A percentile compares a stretch with the other conserved stretches of the same genome.
These are phyloP conservation scores for Suhomyces sp. DNA, from an alignment of 805 yeast genomes.

Conservation along the genomic window DNA sequence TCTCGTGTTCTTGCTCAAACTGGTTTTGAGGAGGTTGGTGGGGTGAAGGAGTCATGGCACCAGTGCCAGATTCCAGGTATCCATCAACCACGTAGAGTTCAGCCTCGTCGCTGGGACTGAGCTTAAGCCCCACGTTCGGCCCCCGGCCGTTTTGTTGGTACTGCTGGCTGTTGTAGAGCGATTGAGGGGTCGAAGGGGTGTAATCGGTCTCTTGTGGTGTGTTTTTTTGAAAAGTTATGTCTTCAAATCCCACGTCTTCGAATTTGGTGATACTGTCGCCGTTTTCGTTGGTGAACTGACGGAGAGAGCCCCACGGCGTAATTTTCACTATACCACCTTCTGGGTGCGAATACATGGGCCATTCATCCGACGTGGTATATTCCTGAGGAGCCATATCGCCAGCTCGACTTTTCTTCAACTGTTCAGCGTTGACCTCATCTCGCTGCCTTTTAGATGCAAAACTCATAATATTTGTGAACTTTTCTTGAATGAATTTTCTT, in stretches of 20 bases:
- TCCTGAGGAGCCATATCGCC: slow-evolving; percentile 13
- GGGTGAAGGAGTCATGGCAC: slow-evolving; percentile 13
- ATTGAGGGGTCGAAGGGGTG: slow-evolving; percentile 16
- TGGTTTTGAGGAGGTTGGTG: slow-evolving; percentile 7
- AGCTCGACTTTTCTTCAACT: slow-evolving; percentile 18
- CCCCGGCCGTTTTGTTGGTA: slow-evolving; percentile 3
- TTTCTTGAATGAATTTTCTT: too few species aligned
- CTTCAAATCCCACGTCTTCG: slow-evolving; percentile 38
- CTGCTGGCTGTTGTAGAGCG: slow-evolving; percentile 6
- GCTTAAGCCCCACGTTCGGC: slow-evolving; percentile 6
- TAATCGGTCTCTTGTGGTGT: slow-evolving; percentile 1
- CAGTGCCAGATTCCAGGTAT: slow-evolving; percentile 14
- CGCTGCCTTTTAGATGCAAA: slow-evolving; percentile 20
- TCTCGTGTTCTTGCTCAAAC: slow-evolving; percentile 26
- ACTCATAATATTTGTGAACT: slow-evolving; percentile 4
- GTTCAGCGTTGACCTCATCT: slow-evolving; percentile 20
- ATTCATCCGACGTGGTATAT: slow-evolving; percentile 33
- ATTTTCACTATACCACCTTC: slow-evolving; percentile 61
- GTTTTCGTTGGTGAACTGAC: slow-evolving; percentile 43
- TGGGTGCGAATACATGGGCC: slow-evolving; percentile 58
- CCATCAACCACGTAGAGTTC: slow-evolving; percentile 39
- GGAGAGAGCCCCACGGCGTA: slow-evolving; percentile 61
- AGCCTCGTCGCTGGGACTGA: slow-evolving; percentile 39
- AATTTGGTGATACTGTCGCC: slow-evolving; percentile 48
- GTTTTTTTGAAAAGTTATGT: slow-evolving; percentile 15